A percentile compares a stretch with the other conserved stretches of the same genome.
Evolutionary conservation across 2,329 filamentous ascomycete species (phyloP).

Genomic region (Arthroderma sp.): DNA sequence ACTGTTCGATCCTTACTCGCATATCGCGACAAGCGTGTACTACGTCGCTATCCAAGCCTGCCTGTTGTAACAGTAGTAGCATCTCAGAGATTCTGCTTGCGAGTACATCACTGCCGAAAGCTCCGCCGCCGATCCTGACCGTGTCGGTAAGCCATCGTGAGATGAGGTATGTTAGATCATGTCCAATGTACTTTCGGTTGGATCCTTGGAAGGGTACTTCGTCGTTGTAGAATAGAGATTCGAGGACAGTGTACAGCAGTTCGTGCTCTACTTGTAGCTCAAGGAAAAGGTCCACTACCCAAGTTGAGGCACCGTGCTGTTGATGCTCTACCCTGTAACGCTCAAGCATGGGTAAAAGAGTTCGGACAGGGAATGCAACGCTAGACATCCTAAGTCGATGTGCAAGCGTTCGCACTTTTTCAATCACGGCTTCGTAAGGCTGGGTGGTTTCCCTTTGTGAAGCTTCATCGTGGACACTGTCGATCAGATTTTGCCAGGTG

Average conservation of each 20-base stretch:
- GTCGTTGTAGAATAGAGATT: constrained; percentile 54
- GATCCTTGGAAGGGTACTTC: constrained; percentile 50
- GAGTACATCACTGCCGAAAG: constrained; percentile 50
- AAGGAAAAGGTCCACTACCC: constrained; percentile 54
- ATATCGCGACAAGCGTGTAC: constrained; percentile 29
- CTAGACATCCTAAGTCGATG: constrained; percentile 44
- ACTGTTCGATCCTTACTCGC: constrained; percentile 24
- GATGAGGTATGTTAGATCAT: constrained; percentile 49
- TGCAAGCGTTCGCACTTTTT: constrained; percentile 45
- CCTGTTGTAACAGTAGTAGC: constrained; percentile 32
- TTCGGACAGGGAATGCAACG: constrained; percentile 41
- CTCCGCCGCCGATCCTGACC: constrained; percentile 38
- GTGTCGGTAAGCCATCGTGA: constrained; percentile 48
- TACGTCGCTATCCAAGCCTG: constrained; percentile 27
- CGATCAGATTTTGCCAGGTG: constrained; percentile 74
- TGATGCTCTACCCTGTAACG: constrained; percentile 40
- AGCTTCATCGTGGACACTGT: constrained; percentile 51
- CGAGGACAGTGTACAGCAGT: constrained; percentile 47
- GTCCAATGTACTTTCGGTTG: constrained; percentile 44
- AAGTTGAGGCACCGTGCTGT: constrained; percentile 37
- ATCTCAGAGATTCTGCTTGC: constrained; percentile 36
- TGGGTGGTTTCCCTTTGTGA: constrained; percentile 28
- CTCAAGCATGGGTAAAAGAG: constrained; percentile 44
- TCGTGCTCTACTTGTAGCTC: constrained; percentile 50
- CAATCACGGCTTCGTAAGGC: constrained; percentile 37